Evolutionary conservation across 2,329 filamentous ascomycete genomes (phyloP).

Genomic region (Pseudogymnoascus destructans): DNA sequence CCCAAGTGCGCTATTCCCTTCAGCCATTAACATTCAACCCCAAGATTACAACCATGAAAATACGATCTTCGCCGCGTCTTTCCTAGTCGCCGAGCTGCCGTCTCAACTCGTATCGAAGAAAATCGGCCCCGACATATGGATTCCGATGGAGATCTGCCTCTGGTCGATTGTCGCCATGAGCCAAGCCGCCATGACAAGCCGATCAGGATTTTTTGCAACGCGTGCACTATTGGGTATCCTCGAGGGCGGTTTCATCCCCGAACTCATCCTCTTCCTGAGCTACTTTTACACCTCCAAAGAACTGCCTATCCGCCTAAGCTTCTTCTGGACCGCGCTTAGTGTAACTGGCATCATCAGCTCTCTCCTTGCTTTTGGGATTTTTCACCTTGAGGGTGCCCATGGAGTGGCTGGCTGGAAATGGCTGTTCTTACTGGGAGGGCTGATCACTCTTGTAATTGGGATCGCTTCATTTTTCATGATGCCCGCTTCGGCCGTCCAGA

Average conservation of each 20-base stretch:
- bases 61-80: conserved; percentile 31
- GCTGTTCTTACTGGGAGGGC: conserved; percentile 43
- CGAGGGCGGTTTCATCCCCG: conserved; percentile 49
- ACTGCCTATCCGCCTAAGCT: conserved; percentile 51
- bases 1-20: not conserved
- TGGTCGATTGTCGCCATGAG: conserved; percentile 29
- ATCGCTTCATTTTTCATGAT: conserved; percentile 41
- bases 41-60: conserved; percentile 20
- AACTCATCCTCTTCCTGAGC: conserved; percentile 53
- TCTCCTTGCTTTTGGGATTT: conserved; percentile 45
- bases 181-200: conserved; percentile 17
- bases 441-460: conserved; percentile 41
- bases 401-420: conserved; percentile 41
- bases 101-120: conserved; percentile 36
- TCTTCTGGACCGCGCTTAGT: conserved; percentile 56
- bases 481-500: conserved; percentile 49
- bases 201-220: conserved; percentile 29
- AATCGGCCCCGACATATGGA: conserved; percentile 37
- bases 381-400: conserved; percentile 36
- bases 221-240: conserved; percentile 39
- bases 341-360: conserved; percentile 24
- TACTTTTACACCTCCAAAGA: conserved; percentile 67
- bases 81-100: conserved; percentile 35
- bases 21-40: not conserved
- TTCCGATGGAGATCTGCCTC: conserved; percentile 32